Evolutionary conservation across 129 eudicot species (phyloP), one percentile per base, ranked within the genome.

Genomic region (Cynara cardunculus): DNA sequence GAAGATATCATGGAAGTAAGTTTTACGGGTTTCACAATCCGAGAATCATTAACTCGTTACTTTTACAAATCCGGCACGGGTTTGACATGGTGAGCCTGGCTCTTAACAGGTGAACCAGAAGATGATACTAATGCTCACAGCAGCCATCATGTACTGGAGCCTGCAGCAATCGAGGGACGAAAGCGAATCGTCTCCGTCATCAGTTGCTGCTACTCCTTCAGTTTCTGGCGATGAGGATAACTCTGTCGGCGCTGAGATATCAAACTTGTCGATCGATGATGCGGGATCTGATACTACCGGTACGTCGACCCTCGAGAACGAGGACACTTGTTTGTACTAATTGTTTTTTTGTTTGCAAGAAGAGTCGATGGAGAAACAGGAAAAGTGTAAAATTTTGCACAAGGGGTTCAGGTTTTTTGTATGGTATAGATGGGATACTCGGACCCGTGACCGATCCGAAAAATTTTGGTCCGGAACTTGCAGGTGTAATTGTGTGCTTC

Each of bases 121-220:
- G 88, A 95, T 95, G 99, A 92, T 92, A 85, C 91, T 94, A 35
- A 89, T 88, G 85, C 89, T 94, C 59, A 91, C 94, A 64, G 95
- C 98, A 69, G 90, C 95, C 84, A 88, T 95, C 37, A 95, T 95
- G 99, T 95, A 92, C 74, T 95, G 99, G 99, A 92, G 97, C 87
- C 87, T 95, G 79, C 97, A 92, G 80, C 99, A 90, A 16, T 79
- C 89, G 10, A 80, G 44, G 4, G 97, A 91, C 3, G 90, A 89
- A 5, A 18, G 82, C 0, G 88, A 88, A 21, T 87, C 87, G n/a
- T 85, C 97, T 59, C 84, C 87, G 0, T 46, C 44, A 16, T 80
- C 89, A 1, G 61, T 74, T 39, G 27, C 68, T 64, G 83, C 78
- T 32, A 61, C 74, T 37, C 80, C 87, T 69, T 86, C 92, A 2